A percentile compares a stretch with the other conserved stretches of the same genome.
phyloP scores from a whole-genome alignment of 2,329 filamentous ascomycete species.

The Cryphonectria nitschkei region DNA sequence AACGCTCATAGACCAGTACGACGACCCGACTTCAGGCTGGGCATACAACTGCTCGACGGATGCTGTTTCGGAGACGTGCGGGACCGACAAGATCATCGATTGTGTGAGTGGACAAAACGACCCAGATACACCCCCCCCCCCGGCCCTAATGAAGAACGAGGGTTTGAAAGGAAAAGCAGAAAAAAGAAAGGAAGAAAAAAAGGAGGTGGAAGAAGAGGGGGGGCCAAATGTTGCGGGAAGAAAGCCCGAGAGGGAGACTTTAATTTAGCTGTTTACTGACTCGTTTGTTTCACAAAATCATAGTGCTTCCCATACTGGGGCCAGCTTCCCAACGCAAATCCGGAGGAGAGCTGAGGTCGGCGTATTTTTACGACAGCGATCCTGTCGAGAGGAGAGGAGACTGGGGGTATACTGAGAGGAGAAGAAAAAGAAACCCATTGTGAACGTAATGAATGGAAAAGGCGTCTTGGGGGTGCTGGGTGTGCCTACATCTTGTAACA shows the following conservation, averaged over 20 bases:
- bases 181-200: not conserved
- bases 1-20: conserved; percentile 11
- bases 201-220: no score
- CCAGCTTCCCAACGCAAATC: not conserved
- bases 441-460: not conserved
- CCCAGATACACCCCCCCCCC: not conserved
- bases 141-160: not conserved
- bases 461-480: not conserved
- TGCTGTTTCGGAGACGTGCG: conserved; percentile 1
- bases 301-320: conserved; percentile 10
- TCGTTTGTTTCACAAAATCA: not conserved
- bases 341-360: not conserved
- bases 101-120: conserved; percentile 9
- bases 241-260: not conserved
- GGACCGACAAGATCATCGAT: conserved; percentile 3
- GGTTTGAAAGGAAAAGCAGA: not conserved
- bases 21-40: conserved; percentile 13
- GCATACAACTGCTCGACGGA: conserved; percentile 13
- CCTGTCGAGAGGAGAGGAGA: not conserved
- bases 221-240: not conserved
- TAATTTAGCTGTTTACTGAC: not conserved
- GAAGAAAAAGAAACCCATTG: not conserved
- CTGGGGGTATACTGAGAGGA: not conserved
- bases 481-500: not conserved
- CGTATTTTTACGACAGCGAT: not conserved